These are phyloP conservation scores for Nicotiana paniculata DNA, from an alignment of 257 asterid species.

Conservation along the genomic window DNA sequence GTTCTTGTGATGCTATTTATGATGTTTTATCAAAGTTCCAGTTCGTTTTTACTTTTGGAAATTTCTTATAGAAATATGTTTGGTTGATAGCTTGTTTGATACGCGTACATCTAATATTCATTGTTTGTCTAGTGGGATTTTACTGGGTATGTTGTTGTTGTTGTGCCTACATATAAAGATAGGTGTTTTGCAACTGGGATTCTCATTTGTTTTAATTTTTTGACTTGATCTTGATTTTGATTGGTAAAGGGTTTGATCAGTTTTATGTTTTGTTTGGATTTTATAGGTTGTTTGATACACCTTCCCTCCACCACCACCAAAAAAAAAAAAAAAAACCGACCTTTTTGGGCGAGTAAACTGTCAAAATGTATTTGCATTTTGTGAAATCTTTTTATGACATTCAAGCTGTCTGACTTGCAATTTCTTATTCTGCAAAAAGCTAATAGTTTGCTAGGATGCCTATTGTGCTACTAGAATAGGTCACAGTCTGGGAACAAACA, in stretches of 20 bases:
- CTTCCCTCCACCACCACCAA: not conserved
- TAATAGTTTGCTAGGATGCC: not conserved
- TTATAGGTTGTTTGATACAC: not conserved
- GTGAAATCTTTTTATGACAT: not conserved
- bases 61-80: not conserved
- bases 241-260: not conserved
- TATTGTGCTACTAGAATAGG: not conserved
- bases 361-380: not conserved
- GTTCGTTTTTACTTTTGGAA: not conserved
- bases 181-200: not conserved
- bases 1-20: not conserved
- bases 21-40: not conserved
- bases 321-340: no score
- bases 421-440: not conserved
- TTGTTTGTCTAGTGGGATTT: no score
- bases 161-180: not conserved
- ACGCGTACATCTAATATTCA: not conserved
- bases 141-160: not conserved
- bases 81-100: not conserved
- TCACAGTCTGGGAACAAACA: not conserved
- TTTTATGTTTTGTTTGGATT: not conserved
- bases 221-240: not conserved
- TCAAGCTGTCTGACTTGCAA: not conserved
- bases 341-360: not conserved
- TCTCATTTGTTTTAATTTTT: not conserved